A percentile compares a stretch with the other conserved stretches of the same genome.
Evolutionary conservation across 495 filamentous ascomycete species (phyloP).

Genomic region (Sabuloglossum arenarium): DNA sequence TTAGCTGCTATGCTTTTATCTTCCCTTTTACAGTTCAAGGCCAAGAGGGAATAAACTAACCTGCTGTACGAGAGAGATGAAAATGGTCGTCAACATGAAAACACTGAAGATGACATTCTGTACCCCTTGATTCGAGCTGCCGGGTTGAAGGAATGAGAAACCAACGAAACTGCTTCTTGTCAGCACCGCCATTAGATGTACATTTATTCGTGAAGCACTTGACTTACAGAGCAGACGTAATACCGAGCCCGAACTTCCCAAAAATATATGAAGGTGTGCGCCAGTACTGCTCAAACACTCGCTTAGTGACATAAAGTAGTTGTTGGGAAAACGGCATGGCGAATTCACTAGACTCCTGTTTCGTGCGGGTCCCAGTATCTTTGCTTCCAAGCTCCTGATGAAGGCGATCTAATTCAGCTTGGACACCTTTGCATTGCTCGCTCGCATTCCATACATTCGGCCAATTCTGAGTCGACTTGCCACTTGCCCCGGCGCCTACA

Average conservation of each 20-base stretch:
- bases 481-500: constrained; percentile 57
- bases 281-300: constrained; percentile 39
- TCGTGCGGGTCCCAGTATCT: constrained; percentile 14
- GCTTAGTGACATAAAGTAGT: constrained; percentile 24
- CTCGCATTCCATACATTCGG: constrained; percentile 56
- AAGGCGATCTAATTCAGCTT: constrained; percentile 38
- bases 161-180: constrained; percentile 55
- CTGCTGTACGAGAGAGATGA: background rate
- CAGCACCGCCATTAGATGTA: constrained; percentile 40
- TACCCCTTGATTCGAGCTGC: background rate
- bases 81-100: background rate
- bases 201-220: constrained; percentile 41
- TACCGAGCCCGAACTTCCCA: constrained; percentile 35
- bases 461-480: constrained; percentile 62
- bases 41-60: background rate
- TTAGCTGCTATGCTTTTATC: background rate
- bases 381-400: constrained; percentile 33
- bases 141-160: constrained; percentile 7
- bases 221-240: constrained; percentile 41
- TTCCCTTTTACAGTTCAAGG: background rate
- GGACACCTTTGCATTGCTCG: constrained; percentile 23
- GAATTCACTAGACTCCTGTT: constrained; percentile 3
- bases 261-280: constrained; percentile 35
- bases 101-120: background rate
- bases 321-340: constrained; percentile 37